Conservation (phyloP, 2,329 filamentous ascomycete species). For the Zalaria obscura region DNA sequence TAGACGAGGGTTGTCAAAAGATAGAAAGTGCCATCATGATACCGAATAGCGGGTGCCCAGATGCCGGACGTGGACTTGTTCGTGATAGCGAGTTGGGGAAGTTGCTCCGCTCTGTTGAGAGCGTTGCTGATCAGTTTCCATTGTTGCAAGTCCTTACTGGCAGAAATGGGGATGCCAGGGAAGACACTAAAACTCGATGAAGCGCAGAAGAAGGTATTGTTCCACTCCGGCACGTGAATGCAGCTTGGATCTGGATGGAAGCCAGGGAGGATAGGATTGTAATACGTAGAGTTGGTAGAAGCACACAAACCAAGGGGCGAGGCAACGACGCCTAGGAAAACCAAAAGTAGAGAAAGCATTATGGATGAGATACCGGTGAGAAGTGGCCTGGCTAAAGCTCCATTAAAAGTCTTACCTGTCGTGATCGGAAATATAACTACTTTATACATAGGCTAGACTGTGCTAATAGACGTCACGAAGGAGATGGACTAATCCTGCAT, state of each 20-base stretch:
- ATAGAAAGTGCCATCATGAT: constrained; percentile 26
- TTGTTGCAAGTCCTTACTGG: constrained; percentile 27
- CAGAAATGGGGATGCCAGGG: constrained; percentile 31
- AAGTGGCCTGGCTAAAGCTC: too few relatives aligned
- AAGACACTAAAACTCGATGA: constrained; percentile 31
- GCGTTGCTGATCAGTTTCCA: constrained; percentile 25
- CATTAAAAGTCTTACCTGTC: too few relatives aligned
- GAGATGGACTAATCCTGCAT: too few relatives aligned
- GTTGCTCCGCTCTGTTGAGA: constrained; percentile 20
- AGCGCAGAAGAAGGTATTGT: constrained; percentile 29
- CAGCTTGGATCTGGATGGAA: constrained; percentile 33
- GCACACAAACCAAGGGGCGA: too few relatives aligned
- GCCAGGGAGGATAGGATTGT: constrained; percentile 33
- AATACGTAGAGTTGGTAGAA: constrained; percentile 10
- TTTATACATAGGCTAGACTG: too few relatives aligned
- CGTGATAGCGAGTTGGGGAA: constrained; percentile 21
- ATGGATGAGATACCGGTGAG: too few relatives aligned
- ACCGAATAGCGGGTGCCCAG: constrained; percentile 26
- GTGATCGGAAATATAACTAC: too few relatives aligned
- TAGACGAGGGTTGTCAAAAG: constrained; percentile 16
- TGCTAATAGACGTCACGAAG: too few relatives aligned
- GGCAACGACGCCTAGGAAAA: too few relatives aligned
- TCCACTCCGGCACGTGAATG: constrained; percentile 23
- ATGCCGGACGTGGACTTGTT: constrained; percentile 23
- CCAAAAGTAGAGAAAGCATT: too few relatives aligned